These are phyloP conservation scores for Karstenula rhodostoma DNA, from an alignment of 2,329 filamentous ascomycete genomes.

Conservation along the genomic window DNA sequence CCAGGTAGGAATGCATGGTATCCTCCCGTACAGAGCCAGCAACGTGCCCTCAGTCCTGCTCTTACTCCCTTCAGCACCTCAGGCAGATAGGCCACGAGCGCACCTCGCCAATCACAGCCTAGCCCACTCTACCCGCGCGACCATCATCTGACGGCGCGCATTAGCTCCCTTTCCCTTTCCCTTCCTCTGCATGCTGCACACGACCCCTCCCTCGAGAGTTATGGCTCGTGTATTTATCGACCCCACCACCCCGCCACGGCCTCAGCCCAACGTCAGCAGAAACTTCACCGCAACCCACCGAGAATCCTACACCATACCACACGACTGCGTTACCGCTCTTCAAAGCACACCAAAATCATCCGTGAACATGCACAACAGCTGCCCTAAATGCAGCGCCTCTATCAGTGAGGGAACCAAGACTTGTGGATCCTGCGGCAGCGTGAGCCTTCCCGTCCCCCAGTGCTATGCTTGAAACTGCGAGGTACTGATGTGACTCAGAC, in stretches of 20 bases:
- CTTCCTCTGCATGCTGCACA: conserved; percentile 21
- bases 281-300: conserved; percentile 13
- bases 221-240: conserved; percentile 35
- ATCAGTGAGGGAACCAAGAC: conserved; percentile 45
- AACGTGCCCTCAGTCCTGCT: too few relatives aligned
- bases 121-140: conserved; percentile 28
- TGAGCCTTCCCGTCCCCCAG: conserved; percentile 27
- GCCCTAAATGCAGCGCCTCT: conserved; percentile 50
- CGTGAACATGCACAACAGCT: conserved; percentile 43
- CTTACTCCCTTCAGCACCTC: too few relatives aligned
- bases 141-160: conserved; percentile 44
- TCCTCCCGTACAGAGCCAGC: too few relatives aligned
- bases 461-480: neutral
- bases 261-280: conserved; percentile 23
- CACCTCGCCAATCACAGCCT: conserved; percentile 32
- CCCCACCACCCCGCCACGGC: conserved; percentile 46
- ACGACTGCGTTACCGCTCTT: neutral
- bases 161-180: conserved; percentile 32
- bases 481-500: conserved; percentile 21
- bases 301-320: neutral
- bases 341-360: conserved; percentile 35
- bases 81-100: neutral
- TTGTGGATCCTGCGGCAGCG: conserved; percentile 50
- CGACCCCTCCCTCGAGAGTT: conserved; percentile 17
- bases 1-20: neutral